Evolutionary conservation across 2,329 filamentous ascomycete species (phyloP).

Genomic region (Verticillium nubilum): DNA sequence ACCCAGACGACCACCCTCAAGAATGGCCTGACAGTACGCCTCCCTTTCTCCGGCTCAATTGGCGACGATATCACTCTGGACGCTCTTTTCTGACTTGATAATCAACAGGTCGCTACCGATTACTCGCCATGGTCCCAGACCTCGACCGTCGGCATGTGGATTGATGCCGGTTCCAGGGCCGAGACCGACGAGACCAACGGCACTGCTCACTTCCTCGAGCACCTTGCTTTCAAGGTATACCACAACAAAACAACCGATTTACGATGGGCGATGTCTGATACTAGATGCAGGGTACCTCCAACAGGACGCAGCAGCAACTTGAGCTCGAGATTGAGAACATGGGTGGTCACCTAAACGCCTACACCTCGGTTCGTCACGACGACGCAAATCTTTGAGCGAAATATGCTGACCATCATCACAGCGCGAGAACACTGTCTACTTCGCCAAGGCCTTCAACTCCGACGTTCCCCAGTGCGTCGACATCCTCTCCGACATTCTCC

Average conservation of each 20-base stretch:
- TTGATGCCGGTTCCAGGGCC: slow-evolving; percentile 95
- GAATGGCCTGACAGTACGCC: slow-evolving; percentile 89
- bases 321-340: slow-evolving; percentile 99
- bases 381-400: not conserved
- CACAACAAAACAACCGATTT: not conserved
- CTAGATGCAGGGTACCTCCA: slow-evolving; percentile 70
- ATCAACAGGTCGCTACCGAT: slow-evolving; percentile 83
- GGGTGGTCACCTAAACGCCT: slow-evolving; percentile 98
- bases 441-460: slow-evolving; percentile 97
- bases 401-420: slow-evolving; percentile 24
- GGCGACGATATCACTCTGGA: slow-evolving; percentile 14
- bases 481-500: slow-evolving; percentile 97
- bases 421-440: slow-evolving; percentile 99
- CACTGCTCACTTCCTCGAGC: slow-evolving; percentile 98
- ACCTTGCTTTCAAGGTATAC: slow-evolving; percentile 96
- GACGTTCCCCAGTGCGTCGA: slow-evolving; percentile 95
- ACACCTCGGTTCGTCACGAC: slow-evolving; percentile 77
- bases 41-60: slow-evolving; percentile 26
- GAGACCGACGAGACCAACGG: slow-evolving; percentile 99
- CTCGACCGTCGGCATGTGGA: slow-evolving; percentile 97
- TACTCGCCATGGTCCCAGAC: slow-evolving; percentile 98
- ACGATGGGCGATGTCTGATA: not conserved
- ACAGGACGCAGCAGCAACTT: slow-evolving; percentile 91
- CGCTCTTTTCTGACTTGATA: slow-evolving; percentile 6
- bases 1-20: slow-evolving; percentile 94